Base-by-base conservation (phyloP, 495 filamentous ascomycete species). In the Letharia columbiana region DNA sequence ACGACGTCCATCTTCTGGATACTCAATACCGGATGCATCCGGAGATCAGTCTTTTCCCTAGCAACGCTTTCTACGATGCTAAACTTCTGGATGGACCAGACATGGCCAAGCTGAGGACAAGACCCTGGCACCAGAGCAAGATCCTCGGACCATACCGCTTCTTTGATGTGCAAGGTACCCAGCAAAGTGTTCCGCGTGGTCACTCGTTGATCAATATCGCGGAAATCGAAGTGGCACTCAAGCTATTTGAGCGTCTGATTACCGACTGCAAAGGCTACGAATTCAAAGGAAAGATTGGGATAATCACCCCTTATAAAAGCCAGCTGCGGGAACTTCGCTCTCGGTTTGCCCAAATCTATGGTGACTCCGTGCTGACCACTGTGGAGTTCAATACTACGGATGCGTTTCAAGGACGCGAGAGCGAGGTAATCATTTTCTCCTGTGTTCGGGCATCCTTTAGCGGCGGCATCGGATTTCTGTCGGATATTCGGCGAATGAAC, bases 21-120 rank as follows among this genome's bases (percentile, higher is more conserved):
- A 91, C 87, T 44, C 94, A 98, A 72, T 98, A 98, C 73, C 94
- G 94, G 78, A 98, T 98, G 94, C 94, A 98, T 78, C 94, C 94
- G 0, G 89, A 91, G 67, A 98, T 98, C 74, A 95, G 90, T 74
- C 71, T 72, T 44, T 98, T 96, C 76, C 94, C 94, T 1, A 96
- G 91, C 74, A 77, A 82, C 66, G 87, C 92, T 47, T 98, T 98
- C 77, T 98, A 98, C 76, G 90, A 96, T 71, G 86, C 88, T 31
- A 84, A 86, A 63, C 85, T 98, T 31, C 76, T 91, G 65, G 92
- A 98, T 76, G 94, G 94, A 35, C 80, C 80, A 40, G 81, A 88
- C 68, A 96, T 98, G 92, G 86, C 81, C 2, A 81, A 77, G 60
- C 75, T 93, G 66, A 87, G 94, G 63, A 73, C 79, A 60, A 84